Evolutionary conservation across 768 basidiomycete species (phyloP), one percentile per base, ranked within the genome.

Genomic region (Flagelloscypha sp.): DNA sequence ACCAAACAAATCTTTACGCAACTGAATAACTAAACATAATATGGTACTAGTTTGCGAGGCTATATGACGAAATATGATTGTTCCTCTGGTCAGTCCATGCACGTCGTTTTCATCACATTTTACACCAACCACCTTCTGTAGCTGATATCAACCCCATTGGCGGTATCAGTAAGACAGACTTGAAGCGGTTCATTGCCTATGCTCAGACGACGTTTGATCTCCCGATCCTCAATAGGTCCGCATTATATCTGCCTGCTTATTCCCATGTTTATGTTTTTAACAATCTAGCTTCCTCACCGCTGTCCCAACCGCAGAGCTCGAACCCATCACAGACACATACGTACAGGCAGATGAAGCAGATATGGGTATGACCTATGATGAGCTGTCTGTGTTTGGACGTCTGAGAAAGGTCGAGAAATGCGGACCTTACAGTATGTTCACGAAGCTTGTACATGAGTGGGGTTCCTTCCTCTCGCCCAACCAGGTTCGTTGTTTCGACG

Each of bases 281-380:
- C 34, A 25, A 17, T 16, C 7, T 30, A 98, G 94, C 38, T 99
- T 98, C 66, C 57, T 99, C 38, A 72, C 76, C 33, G 95, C 95
- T 1, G 74, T 84, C 1, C 95, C 95, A 5, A 97, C 95, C 0
- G 95, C 95, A 4, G 95, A 99, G 53, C 65, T 99, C 4, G 93
- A 98, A 54, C 95, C 95, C 0, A 88, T 93, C 38, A 92, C 89
- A 0, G 84, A 89, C 44, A 82, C 78, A 5, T 97, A 97, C 51
- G 83, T 95, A 7, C 95, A 99, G 48, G 77, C 92, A 1, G 95
- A 99, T 48, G 95, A 99, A 70, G 89, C 75, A 12, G 94, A 98
- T 50, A 98, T 98, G 94, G 94, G 94, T 7, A 98, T 98, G 95
- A 95, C 94, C 0, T 98, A 97, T 52, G 85, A 97, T 47, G 95